Evolutionary conservation across 805 yeast species (phyloP), one percentile per base, ranked within the genome.

Genomic region (Candida lessepsii): DNA sequence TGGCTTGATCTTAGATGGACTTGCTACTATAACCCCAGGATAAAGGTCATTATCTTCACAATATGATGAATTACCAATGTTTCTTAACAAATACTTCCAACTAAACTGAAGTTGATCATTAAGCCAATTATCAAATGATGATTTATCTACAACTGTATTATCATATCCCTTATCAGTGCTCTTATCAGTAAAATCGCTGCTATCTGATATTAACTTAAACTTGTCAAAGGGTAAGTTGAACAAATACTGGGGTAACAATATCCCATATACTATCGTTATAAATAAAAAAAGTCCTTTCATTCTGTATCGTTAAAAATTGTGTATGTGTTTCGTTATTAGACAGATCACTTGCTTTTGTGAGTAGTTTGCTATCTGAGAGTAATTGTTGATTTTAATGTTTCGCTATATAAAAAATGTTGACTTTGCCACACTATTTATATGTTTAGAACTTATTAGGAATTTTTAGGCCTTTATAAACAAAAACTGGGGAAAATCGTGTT

Each of bases 21-120:
- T 80, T 1, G 98, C 98, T 48, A 90, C 72, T 4, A 88, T 83
- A 2, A 78, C 86, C 21, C 97, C 97, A 5, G 60, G 51, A 0
- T 76, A 66, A 2, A 81, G 80, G 15, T 42, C 29, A 1, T 19
- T 7, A 20, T 47, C 51, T 3, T 14, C 20, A 17, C 37, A 18
- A 9, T 15, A 25, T 4, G 44, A 26, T 16, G 49, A 45, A 30
- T 45, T 45, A 6, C 51, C 51, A 9, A 47, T 43, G 27, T 47
- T 47, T 19, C 41, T 35, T 14, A 47, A 41, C n/a, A 45, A 39
- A 30, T 42, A 29, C 9, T 25, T 38, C 45, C 47, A 47, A n/a
- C 34, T 41, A 11, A 31, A 40, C 2, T 60, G 57, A 16, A 55
- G 53, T 52, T 81, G 81, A 8, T 51, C 49, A 2, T 47, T 49